phyloP scores from a whole-genome alignment of 2,329 filamentous ascomycete genomes.

The Penicillium rolfsii region DNA sequence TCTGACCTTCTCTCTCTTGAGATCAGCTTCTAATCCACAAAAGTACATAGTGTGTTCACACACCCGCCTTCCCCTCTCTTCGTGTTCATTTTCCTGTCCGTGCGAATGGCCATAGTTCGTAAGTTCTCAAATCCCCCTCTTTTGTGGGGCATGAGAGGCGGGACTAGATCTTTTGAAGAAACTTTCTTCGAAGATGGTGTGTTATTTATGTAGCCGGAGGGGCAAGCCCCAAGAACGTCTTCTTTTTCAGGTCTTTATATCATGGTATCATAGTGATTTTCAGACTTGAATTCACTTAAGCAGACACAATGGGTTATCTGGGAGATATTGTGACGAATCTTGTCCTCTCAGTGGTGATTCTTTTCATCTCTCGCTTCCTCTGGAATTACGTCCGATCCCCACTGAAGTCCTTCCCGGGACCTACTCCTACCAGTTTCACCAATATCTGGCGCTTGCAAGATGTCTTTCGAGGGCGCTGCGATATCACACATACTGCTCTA shows the following conservation, averaged over 20 bases:
- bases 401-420: slow-evolving; percentile 64
- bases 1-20: not conserved
- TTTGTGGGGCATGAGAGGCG: not conserved
- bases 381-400: slow-evolving; percentile 25
- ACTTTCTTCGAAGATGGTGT: not conserved
- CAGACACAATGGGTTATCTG: slow-evolving; percentile 9
- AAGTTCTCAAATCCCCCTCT: not conserved
- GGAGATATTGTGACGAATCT: slow-evolving; percentile 12
- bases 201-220: not conserved
- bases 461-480: slow-evolving; percentile 65
- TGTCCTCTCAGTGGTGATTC: slow-evolving; percentile 13
- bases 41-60: not conserved
- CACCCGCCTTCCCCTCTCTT: not conserved
- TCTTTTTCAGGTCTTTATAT: not conserved
- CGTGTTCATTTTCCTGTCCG: not conserved
- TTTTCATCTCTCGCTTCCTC: slow-evolving; percentile 19
- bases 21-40: not conserved
- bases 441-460: slow-evolving; percentile 76
- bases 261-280: not conserved
- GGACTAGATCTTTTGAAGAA: slow-evolving; percentile 1
- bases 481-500: slow-evolving; percentile 67
- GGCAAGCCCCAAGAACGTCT: not conserved
- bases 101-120: not conserved
- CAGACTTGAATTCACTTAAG: not conserved
- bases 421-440: slow-evolving; percentile 66